These are phyloP conservation scores for Kwoniella bestiolae DNA, from an alignment of 768 basidiomycete genomes.

Conservation along the genomic window DNA sequence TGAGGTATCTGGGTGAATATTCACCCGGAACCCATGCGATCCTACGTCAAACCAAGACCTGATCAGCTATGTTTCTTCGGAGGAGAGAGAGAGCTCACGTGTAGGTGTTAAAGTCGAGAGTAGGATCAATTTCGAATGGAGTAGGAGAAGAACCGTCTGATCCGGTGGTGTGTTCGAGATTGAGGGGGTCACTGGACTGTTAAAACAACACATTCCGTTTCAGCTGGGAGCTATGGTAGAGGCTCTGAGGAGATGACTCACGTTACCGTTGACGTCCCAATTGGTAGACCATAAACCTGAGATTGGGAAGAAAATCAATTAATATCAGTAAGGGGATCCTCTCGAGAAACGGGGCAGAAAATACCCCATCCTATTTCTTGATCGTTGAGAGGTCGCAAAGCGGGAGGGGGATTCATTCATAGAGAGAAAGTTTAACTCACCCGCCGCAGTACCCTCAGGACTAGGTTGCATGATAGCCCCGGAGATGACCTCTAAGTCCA, in stretches of 20 bases:
- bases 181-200: background rate
- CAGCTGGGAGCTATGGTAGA: background rate
- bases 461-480: background rate
- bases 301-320: too few species aligned
- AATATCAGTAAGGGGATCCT: too few species aligned
- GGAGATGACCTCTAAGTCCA: constrained; percentile 15
- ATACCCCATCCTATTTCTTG: too few species aligned
- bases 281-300: constrained; percentile 12
- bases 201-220: background rate
- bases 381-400: too few species aligned
- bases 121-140: constrained; percentile 17
- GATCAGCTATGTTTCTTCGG: background rate
- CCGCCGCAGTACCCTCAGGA: background rate
- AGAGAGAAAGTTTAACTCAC: background rate
- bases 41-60: background rate
- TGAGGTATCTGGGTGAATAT: constrained; percentile 16
- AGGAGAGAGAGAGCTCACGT: constrained; percentile 1
- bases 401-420: background rate
- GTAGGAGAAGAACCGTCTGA: background rate
- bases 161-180: background rate
- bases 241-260: background rate
- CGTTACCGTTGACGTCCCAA: constrained; percentile 2
- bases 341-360: too few species aligned
- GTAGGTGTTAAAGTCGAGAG: constrained; percentile 12
- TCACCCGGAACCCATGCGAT: constrained; percentile 21